Base-by-base conservation (phyloP, 2,329 filamentous ascomycete genomes). In the Xylogone sp. region DNA sequence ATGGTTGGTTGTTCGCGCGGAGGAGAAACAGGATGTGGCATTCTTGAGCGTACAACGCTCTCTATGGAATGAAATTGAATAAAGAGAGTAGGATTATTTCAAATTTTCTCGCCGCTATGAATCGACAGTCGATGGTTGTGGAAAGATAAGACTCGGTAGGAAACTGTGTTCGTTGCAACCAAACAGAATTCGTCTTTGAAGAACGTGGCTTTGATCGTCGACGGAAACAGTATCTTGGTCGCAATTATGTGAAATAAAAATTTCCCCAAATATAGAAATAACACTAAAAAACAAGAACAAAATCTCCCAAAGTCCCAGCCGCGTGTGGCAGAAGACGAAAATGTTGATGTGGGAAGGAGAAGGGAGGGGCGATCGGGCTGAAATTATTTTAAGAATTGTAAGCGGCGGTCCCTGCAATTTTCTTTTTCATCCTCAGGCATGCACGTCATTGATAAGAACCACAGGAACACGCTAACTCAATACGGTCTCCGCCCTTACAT, bases 11-110 rank as follows among this genome's bases (percentile, higher is more conserved):
- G 62, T 66, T 60, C 67, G 66, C 54, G 69, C 52, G 69, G 65
- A 54, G 71, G 65, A 20, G 71, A 70, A 42, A 70, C 64, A 42
- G 57, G 68, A 62, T 78, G 75, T 61, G 75, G 76, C 75, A 78
- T 78, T 66, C 55, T 72, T 59, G 59, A 62, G 61, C 58, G 59
- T 50, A 39, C 19, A 45, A 55, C 56, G 53, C 55, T 50, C 59
- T 59, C 43, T 43, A 21, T 42, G 45, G 48, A 50, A 52, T 47
- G 55, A 50, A 43, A 48, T 5, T 19, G 27, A 48, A 20, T n/a
- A 22, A 16, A 6, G 34, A 20, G n/a, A 48, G 19, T 10, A 5
- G 45, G n/a, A 21, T 18, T 34, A 22, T 34, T 34, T 48, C 21
- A n/a, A n/a, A n/a, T n/a, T n/a, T n/a, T n/a, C 42, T 24, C 42